Percentiles rank a stretch among this genome's conserved stretches.
These are phyloP conservation scores for Ascomycota sp. DNA, from an alignment of 2,329 filamentous ascomycete species.

Conservation along the genomic window DNA sequence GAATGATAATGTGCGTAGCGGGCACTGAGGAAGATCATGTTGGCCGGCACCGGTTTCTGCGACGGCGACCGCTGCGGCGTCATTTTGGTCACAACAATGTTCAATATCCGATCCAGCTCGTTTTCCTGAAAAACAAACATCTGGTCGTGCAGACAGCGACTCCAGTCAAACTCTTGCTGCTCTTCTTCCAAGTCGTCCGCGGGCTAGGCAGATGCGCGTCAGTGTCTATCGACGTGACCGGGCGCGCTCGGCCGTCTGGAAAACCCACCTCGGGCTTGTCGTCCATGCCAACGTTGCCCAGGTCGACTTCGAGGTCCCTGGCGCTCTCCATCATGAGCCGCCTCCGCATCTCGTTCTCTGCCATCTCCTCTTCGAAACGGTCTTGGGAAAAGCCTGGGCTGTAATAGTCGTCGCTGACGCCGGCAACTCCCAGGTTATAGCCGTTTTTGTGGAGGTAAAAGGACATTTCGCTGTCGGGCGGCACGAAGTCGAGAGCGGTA, in stretches of 20 bases:
- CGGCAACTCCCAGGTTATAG: slow-evolving; percentile 67
- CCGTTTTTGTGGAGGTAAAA: slow-evolving; percentile 89
- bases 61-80: slow-evolving; percentile 83
- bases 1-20: slow-evolving; percentile 95
- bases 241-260: neutral
- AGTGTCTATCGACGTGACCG: slow-evolving; percentile 3
- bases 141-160: slow-evolving; percentile 81
- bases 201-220: slow-evolving; percentile 20
- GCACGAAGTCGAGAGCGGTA: slow-evolving; percentile 88
- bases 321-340: slow-evolving; percentile 99
- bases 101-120: slow-evolving; percentile 76
- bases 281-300: slow-evolving; percentile 88
- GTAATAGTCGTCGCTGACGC: slow-evolving; percentile 79
- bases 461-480: slow-evolving; percentile 89
- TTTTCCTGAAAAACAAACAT: slow-evolving; percentile 99
- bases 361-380: slow-evolving; percentile 90
- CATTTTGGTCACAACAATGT: slow-evolving; percentile 96
- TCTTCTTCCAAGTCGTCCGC: slow-evolving; percentile 73
- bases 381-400: slow-evolving; percentile 81
- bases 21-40: slow-evolving; percentile 88
- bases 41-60: slow-evolving; percentile 95
- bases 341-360: slow-evolving; percentile 84
- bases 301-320: slow-evolving; percentile 84
- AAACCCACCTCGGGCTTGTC: slow-evolving; percentile 68
- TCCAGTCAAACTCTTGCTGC: slow-evolving; percentile 89